A percentile compares a stretch with the other conserved stretches of the same genome.
phyloP scores from a whole-genome alignment of 768 basidiomycete species.

The Mycena kentingensis region DNA sequence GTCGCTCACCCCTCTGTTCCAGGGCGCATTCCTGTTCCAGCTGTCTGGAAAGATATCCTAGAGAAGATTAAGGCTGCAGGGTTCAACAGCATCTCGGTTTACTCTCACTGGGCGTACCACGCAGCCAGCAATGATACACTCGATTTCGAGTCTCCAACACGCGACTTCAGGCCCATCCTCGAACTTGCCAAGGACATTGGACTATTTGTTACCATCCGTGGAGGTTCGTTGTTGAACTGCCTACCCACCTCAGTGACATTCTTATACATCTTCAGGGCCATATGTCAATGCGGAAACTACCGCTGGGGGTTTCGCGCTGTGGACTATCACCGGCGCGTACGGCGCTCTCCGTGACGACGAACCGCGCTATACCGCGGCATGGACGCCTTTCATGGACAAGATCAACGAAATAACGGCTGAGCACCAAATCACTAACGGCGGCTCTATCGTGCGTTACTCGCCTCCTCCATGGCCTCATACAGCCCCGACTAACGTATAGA shows the following conservation, averaged over 20 bases:
- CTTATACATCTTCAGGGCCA: background rate
- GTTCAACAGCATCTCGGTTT: slow-evolving; percentile 57
- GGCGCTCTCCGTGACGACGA: slow-evolving; percentile 54
- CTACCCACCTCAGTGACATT: background rate
- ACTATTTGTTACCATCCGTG: slow-evolving; percentile 57
- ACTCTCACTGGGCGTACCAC: slow-evolving; percentile 55
- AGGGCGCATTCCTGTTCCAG: slow-evolving; percentile 56
- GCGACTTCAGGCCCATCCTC: slow-evolving; percentile 9
- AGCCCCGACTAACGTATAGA: background rate
- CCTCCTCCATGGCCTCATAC: background rate
- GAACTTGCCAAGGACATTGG: slow-evolving; percentile 44
- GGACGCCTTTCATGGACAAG: slow-evolving; percentile 33
- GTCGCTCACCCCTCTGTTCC: slow-evolving; percentile 26
- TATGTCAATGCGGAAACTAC: slow-evolving; percentile 58
- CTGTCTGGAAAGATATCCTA: slow-evolving; percentile 61
- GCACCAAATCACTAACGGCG: slow-evolving; percentile 16
- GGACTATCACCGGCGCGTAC: slow-evolving; percentile 51
- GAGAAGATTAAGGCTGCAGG: slow-evolving; percentile 62
- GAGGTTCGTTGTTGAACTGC: slow-evolving; percentile 36
- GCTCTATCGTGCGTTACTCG: slow-evolving; percentile 11
- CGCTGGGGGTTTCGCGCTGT: slow-evolving; percentile 59
- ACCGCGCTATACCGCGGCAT: slow-evolving; percentile 49
- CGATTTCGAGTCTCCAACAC: slow-evolving; percentile 10
- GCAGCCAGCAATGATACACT: slow-evolving; percentile 15
- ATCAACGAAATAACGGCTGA: slow-evolving; percentile 13